Base-by-base conservation (phyloP, 805 yeast species). In the Nakazawaea holstii region DNA sequence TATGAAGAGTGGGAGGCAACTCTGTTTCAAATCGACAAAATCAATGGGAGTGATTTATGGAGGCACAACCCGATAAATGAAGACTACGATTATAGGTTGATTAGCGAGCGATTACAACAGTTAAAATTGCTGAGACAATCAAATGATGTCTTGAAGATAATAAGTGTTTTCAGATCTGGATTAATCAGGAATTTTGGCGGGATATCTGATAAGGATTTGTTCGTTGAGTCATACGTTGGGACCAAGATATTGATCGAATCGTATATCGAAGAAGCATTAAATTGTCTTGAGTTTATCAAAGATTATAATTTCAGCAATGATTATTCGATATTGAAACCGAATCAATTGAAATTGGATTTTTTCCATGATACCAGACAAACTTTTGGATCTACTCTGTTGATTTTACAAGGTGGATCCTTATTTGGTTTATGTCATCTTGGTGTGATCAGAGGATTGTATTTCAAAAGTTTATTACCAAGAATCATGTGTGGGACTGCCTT, bases 371-470 rank as follows among this genome's bases (percentile, higher is more conserved):
- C 87, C 14, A 77, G 87, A 56, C 90, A 89, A 61, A 82, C 95
- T 0, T 79, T 86, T 62, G 99, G 99, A 0, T 79, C 88, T 41
- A 89, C 98, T 0, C 97, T 97, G 0, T 70, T 94, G 48, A 79
- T 92, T 35, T 69, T 94, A 26, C 97, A 94, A 65, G 99, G 99
- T 28, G 98, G 99, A 2, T 86, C 97, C 0, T 67, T 94, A 20
- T 94, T 92, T 67, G 98, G 99, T 0, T 68, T 94, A 52, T 91
- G 96, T 57, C 99, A 94, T 63, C 61, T 94, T 32, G 99, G 99
- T 1, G 96, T 91, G 1, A 87, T 92, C 8, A 84, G 85, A 52
- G 92, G 94, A 0, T 69, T 94, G n/a, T 77, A 84, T 51, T 75
- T 76, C 53, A 81, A 84, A 52, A 84, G 86, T 1, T 66, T 91